A percentile compares a stretch with the other conserved stretches of the same genome.
phyloP scores from a whole-genome alignment of 2,329 filamentous ascomycete genomes.

The Cladosporium sp. region DNA sequence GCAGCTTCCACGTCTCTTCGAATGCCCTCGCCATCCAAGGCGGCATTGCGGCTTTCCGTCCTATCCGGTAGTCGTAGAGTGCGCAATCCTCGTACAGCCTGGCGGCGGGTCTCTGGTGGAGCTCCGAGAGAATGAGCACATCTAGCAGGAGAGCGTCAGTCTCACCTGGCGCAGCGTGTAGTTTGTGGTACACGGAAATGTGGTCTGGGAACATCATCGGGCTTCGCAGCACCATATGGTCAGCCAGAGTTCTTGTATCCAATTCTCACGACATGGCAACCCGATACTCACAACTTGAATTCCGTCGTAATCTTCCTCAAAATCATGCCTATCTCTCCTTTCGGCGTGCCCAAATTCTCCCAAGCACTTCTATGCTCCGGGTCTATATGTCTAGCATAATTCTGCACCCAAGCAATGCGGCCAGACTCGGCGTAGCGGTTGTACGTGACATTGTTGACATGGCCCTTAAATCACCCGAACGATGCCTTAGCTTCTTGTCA shows the following conservation, averaged over 20 bases:
- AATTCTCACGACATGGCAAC: background rate
- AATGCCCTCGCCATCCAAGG: conserved; percentile 61
- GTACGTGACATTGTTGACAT: conserved; percentile 86
- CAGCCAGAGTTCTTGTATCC: background rate
- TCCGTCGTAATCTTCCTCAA: conserved; percentile 74
- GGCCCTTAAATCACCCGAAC: conserved; percentile 41
- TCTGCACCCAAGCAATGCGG: conserved; percentile 71
- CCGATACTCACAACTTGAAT: conserved; percentile 69
- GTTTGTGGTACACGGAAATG: conserved; percentile 78
- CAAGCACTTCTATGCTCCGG: conserved; percentile 60
- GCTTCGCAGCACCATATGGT: conserved; percentile 44
- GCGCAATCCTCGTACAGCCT: conserved; percentile 73
- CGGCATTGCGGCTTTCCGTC: conserved; percentile 54
- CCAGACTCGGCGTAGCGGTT: conserved; percentile 78
- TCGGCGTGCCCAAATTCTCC: conserved; percentile 64
- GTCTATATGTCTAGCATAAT: conserved; percentile 63
- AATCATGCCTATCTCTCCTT: conserved; percentile 63
- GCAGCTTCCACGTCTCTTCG: conserved; percentile 54
- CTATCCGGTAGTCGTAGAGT: conserved; percentile 67
- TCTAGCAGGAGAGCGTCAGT: conserved; percentile 57
- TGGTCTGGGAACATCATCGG: conserved; percentile 76
- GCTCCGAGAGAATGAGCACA: conserved; percentile 68
- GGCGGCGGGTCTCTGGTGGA: conserved; percentile 67
- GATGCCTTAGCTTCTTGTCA: conserved; percentile 12
- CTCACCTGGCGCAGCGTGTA: conserved; percentile 50